Percentiles rank a stretch among this genome's conserved stretches.
Evolutionary conservation across 75 land plant genomes (phyloP).

Genomic region (Cupressus sempervirens): DNA sequence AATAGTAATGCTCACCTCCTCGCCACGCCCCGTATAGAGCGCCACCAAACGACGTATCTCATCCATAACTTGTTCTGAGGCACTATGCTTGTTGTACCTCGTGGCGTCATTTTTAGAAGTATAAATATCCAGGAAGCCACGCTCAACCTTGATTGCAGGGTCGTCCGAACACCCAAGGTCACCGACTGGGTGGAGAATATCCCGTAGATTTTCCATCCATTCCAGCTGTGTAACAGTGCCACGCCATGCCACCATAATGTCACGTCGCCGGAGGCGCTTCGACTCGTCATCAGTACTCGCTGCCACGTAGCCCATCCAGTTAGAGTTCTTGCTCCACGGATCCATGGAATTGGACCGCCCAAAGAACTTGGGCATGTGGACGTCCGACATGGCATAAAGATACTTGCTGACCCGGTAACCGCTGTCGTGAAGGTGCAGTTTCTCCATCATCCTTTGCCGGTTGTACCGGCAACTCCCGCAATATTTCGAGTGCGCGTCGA

Average conservation of each 20-base stretch:
- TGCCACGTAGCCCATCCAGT: conserved; percentile 36
- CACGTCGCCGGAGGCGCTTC: conserved; percentile 18
- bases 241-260: conserved; percentile 29
- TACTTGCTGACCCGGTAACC: conserved; percentile 71
- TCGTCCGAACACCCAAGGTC: too few relatives aligned
- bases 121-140: too few relatives aligned
- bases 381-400: conserved; percentile 64
- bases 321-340: conserved; percentile 45
- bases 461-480: conserved; percentile 27
- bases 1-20: too few relatives aligned
- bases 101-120: too few relatives aligned
- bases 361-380: conserved; percentile 64
- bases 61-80: too few relatives aligned
- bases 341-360: conserved; percentile 34
- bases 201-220: conserved; percentile 22
- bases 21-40: too few relatives aligned
- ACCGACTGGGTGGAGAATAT: not conserved
- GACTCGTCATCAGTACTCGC: conserved; percentile 16
- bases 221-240: conserved; percentile 24
- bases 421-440: conserved; percentile 13
- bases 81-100: too few relatives aligned
- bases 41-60: too few relatives aligned
- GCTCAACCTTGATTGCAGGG: too few relatives aligned
- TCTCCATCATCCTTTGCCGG: conserved; percentile 36
- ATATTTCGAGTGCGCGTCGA: too few relatives aligned